A percentile compares a stretch with the other conserved stretches of the same genome.
These are phyloP conservation scores for Pseudotsuga menziesii DNA, from an alignment of 75 land plant genomes.

Conservation along the genomic window DNA sequence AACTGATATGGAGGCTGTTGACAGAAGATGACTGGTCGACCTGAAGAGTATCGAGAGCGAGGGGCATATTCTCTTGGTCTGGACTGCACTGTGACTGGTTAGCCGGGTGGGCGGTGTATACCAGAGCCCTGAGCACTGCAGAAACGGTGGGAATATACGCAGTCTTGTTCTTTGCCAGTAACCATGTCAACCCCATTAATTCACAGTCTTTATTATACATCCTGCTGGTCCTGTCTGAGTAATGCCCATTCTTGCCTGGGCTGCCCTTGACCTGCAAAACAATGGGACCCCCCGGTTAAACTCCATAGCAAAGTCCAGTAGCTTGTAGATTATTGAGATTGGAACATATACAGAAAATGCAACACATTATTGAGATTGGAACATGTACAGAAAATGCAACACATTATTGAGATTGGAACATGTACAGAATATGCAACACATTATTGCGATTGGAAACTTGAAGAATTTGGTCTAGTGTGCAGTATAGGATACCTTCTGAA, in stretches of 20 bases:
- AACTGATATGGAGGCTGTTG: background rate
- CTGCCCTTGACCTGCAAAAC: conserved; percentile 5
- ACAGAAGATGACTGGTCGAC: background rate
- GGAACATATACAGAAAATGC: too few species aligned
- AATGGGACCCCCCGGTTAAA: background rate
- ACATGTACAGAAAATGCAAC: background rate
- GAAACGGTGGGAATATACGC: conserved; percentile 82
- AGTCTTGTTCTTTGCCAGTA: conserved; percentile 71
- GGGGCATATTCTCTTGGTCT: conserved; percentile 83
- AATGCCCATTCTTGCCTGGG: background rate
- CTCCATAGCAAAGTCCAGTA: too few species aligned
- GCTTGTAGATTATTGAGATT: too few species aligned
- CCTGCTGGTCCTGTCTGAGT: conserved; percentile 22
- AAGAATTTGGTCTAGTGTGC: background rate
- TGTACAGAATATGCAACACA: background rate
- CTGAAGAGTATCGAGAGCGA: conserved; percentile 62
- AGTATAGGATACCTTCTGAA: conserved; percentile 40
- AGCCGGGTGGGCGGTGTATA: conserved; percentile 32
- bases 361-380: too few species aligned
- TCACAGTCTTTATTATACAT: conserved; percentile 61
- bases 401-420: background rate
- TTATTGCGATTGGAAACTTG: background rate
- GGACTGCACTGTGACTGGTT: conserved; percentile 47
- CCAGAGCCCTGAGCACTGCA: conserved; percentile 72
- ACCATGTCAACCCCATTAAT: conserved; percentile 84